These are phyloP conservation scores for Acanthamoeba castellanii DNA, from an alignment of 208 protist species.

Conservation along the genomic window DNA sequence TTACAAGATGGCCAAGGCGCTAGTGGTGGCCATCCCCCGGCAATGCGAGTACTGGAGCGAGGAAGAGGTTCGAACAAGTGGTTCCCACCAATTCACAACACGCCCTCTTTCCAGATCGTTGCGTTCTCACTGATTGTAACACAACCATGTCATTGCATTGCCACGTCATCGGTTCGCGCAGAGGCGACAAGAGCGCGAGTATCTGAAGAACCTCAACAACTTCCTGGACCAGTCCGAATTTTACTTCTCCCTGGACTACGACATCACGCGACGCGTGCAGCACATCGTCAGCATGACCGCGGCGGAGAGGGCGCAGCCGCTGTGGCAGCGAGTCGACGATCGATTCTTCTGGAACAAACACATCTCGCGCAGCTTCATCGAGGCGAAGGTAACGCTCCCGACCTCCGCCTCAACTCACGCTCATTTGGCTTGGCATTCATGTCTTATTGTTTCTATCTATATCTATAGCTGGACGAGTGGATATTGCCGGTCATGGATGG, in stretches of 20 bases:
- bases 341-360: slow-evolving; percentile 87
- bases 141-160: too few relatives aligned
- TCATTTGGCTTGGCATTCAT: neutral
- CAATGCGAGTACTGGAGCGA: slow-evolving; percentile 54
- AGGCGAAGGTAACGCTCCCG: slow-evolving; percentile 26
- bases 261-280: slow-evolving; percentile 64
- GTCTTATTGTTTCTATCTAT: neutral
- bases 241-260: slow-evolving; percentile 72
- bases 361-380: slow-evolving; percentile 76
- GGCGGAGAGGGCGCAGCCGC: slow-evolving; percentile 30
- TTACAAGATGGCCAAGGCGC: slow-evolving; percentile 46
- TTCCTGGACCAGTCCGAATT: slow-evolving; percentile 68
- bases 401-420: too few relatives aligned
- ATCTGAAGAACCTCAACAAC: slow-evolving; percentile 64
- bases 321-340: slow-evolving; percentile 74
- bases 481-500: slow-evolving; percentile 83
- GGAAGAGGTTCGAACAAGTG: slow-evolving; percentile 44
- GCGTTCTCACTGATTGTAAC: too few relatives aligned
- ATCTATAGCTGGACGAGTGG: slow-evolving; percentile 72
- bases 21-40: slow-evolving; percentile 57
- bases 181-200: slow-evolving; percentile 46
- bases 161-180: neutral
- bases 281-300: slow-evolving; percentile 17
- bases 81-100: too few relatives aligned
- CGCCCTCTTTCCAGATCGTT: too few relatives aligned